Evolutionary conservation across 768 basidiomycete species (phyloP).

Genomic region (Suillus ampliporus): DNA sequence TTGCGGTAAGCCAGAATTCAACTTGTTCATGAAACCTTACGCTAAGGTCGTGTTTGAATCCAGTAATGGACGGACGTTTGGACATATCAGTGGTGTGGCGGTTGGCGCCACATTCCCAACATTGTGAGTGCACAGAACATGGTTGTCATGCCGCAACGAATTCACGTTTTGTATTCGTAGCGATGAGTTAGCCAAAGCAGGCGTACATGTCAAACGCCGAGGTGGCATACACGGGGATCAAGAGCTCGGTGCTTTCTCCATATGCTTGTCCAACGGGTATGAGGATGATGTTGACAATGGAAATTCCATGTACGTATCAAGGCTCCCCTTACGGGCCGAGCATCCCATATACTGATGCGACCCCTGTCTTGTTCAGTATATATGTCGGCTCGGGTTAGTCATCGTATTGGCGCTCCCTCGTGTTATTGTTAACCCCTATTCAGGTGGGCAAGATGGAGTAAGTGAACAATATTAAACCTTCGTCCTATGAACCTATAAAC

Average conservation of each 20-base stretch:
- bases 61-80: constrained; percentile 26
- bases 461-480: not conserved
- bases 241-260: constrained; percentile 43
- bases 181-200: constrained; percentile 25
- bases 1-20: not conserved
- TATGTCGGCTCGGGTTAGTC: constrained; percentile 41
- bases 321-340: not conserved
- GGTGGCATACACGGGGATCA: constrained; percentile 48
- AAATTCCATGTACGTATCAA: constrained; percentile 39
- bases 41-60: not conserved
- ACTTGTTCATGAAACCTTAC: not conserved
- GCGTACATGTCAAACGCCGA: constrained; percentile 40
- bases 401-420: not conserved
- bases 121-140: constrained; percentile 16
- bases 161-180: constrained; percentile 21
- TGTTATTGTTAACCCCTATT: not conserved
- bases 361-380: constrained; percentile 25
- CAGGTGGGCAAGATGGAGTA: constrained; percentile 35
- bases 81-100: constrained; percentile 35
- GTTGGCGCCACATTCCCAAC: constrained; percentile 28
- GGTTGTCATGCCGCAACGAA: not conserved
- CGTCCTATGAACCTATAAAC: constrained; percentile 1
- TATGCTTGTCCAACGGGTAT: constrained; percentile 48
- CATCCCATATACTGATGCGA: constrained; percentile 9
- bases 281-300: constrained; percentile 47